These are phyloP conservation scores for Fonsecaea erecta DNA, from an alignment of 2,329 filamentous ascomycete species.

Conservation along the genomic window DNA sequence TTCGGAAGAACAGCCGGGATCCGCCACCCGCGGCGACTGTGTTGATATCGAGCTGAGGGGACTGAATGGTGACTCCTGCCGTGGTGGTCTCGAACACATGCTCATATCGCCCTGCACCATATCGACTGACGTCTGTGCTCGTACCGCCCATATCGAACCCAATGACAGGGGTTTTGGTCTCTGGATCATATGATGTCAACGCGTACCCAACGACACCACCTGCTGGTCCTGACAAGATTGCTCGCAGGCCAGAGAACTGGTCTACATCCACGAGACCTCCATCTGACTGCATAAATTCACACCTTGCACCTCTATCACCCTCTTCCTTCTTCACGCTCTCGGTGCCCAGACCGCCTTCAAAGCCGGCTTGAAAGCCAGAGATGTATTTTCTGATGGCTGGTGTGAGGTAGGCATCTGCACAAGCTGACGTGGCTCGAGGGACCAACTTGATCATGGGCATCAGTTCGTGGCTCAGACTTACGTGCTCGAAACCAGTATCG, in stretches of 20 bases:
- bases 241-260: conserved; percentile 80
- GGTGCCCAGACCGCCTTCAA: conserved; percentile 77
- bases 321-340: conserved; percentile 71
- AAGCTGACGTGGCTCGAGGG: conserved; percentile 74
- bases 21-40: conserved; percentile 86
- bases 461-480: conserved; percentile 77
- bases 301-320: conserved; percentile 72
- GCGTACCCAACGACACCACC: conserved; percentile 93
- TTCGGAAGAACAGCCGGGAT: conserved; percentile 75
- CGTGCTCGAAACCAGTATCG: conserved; percentile 81
- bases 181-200: conserved; percentile 83
- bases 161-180: conserved; percentile 83
- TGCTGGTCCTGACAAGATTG: conserved; percentile 89
- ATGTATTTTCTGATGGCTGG: conserved; percentile 80
- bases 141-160: conserved; percentile 97
- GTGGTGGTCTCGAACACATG: conserved; percentile 95
- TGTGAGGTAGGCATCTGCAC: conserved; percentile 79
- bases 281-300: conserved; percentile 96
- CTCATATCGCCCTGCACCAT: conserved; percentile 82
- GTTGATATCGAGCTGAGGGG: conserved; percentile 90
- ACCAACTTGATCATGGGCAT: conserved; percentile 91
- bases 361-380: conserved; percentile 76
- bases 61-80: conserved; percentile 91
- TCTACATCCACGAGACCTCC: conserved; percentile 65
- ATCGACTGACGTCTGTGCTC: conserved; percentile 87